Evolutionary conservation across 2,329 filamentous ascomycete species (phyloP).

Genomic region (Colletotrichum abscissum): DNA sequence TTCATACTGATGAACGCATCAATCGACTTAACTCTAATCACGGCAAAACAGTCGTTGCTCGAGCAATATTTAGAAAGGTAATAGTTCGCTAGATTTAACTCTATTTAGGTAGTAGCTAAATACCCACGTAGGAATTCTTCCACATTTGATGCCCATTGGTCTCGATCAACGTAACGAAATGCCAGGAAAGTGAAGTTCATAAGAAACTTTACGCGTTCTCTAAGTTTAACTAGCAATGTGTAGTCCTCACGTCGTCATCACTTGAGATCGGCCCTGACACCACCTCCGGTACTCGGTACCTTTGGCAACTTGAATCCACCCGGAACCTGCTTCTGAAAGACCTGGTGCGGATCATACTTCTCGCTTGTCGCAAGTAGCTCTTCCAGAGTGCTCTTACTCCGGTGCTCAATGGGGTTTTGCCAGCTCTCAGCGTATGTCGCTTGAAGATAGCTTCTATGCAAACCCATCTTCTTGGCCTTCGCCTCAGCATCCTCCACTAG

Average conservation of each 20-base stretch:
- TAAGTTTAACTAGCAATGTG: no score
- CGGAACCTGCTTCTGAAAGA: slow-evolving; percentile 18
- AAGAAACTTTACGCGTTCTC: no score
- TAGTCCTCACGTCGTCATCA: not conserved
- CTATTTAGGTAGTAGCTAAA: no score
- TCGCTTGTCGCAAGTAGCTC: slow-evolving; percentile 3
- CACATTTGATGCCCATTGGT: no score
- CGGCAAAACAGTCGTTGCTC: no score
- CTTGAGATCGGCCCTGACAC: not conserved
- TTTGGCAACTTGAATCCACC: slow-evolving; percentile 23
- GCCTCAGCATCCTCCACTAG: not conserved
- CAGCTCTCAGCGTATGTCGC: slow-evolving; percentile 18
- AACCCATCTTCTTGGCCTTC: not conserved
- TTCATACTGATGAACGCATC: no score
- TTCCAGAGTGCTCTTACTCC: not conserved
- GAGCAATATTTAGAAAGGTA: no score
- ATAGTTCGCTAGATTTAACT: no score
- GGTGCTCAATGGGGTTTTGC: slow-evolving; percentile 11
- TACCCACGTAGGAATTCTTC: no score
- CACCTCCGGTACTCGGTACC: not conserved
- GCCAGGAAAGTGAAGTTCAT: no score
- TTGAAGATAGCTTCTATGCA: slow-evolving; percentile 1
- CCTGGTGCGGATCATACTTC: slow-evolving; percentile 20
- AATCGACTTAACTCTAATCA: no score
- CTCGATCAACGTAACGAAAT: no score